Evolutionary conservation across 1,284 basidiomycete genomes (phyloP).

Genomic region (Leccinum fallax): DNA sequence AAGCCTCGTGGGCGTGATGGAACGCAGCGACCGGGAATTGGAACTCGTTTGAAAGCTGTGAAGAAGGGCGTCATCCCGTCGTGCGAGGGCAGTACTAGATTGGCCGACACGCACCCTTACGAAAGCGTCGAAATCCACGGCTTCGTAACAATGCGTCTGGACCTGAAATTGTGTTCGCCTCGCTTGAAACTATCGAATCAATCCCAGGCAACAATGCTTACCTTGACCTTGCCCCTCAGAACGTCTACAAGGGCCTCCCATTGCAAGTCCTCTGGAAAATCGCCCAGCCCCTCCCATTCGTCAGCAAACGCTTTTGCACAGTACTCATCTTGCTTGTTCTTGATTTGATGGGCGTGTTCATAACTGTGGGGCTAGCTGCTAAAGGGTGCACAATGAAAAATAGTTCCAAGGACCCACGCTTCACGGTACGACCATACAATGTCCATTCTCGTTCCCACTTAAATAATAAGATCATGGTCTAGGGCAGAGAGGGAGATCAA

Average conservation of each 20-base stretch:
- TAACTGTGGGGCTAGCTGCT: constrained; percentile 38
- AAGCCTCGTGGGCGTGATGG: constrained; percentile 88
- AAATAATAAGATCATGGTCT: background rate
- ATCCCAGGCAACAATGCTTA: constrained; percentile 28
- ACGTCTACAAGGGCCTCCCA: constrained; percentile 86
- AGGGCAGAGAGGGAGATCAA: background rate
- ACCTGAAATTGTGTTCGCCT: constrained; percentile 17
- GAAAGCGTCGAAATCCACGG: constrained; percentile 76
- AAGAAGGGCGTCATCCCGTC: background rate
- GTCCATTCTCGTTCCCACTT: constrained; percentile 46
- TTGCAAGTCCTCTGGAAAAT: constrained; percentile 76
- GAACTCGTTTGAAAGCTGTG: constrained; percentile 74
- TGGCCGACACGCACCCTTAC: constrained; percentile 49
- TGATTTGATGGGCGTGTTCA: constrained; percentile 51
- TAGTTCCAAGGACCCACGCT: constrained; percentile 30
- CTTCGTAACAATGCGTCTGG: constrained; percentile 73
- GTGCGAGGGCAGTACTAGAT: background rate
- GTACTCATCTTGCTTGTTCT: constrained; percentile 71
- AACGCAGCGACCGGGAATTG: constrained; percentile 80
- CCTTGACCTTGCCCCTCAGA: constrained; percentile 75
- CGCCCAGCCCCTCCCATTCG: constrained; percentile 58
- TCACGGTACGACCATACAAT: constrained; percentile 57
- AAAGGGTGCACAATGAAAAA: background rate
- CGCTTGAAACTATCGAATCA: background rate
- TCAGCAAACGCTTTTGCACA: constrained; percentile 57